A percentile compares a stretch with the other conserved stretches of the same genome.
Conservation (phyloP, 176 grass and related monocot genomes). For the Saccharum spontaneum region DNA sequence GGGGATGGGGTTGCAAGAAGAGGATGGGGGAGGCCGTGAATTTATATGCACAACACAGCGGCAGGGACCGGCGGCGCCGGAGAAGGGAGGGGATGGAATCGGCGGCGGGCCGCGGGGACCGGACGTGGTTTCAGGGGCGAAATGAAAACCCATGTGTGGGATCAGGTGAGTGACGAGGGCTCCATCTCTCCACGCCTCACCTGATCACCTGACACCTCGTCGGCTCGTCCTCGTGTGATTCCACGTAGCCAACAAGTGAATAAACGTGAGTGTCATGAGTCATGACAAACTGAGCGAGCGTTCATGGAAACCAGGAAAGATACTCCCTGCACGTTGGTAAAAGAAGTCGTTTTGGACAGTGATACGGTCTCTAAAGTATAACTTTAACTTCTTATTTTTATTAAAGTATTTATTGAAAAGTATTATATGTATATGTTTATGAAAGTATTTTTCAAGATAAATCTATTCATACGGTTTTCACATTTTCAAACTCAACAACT, state of each 20-base stretch:
- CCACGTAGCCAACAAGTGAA: background rate
- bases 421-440: no score
- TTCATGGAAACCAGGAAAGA: background rate
- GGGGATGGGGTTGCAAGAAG: background rate
- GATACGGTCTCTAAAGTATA: no score
- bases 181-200: no score
- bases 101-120: background rate
- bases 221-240: no score
- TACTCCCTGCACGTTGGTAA: no score
- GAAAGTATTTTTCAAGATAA: no score
- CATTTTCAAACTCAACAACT: no score
- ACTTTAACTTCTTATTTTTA: no score
- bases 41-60: background rate
- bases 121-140: constrained; percentile 22
- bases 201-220: background rate
- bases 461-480: no score
- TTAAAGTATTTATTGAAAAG: no score
- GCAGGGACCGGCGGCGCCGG: no score
- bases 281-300: background rate
- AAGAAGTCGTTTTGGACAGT: no score
- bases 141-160: background rate
- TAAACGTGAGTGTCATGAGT: background rate
- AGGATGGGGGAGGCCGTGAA: background rate
- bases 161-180: background rate
- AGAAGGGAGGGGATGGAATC: background rate